A percentile compares a stretch with the other conserved stretches of the same genome.
phyloP scores from a whole-genome alignment of 345 rosid species.

The Arabidopsis suecica region DNA sequence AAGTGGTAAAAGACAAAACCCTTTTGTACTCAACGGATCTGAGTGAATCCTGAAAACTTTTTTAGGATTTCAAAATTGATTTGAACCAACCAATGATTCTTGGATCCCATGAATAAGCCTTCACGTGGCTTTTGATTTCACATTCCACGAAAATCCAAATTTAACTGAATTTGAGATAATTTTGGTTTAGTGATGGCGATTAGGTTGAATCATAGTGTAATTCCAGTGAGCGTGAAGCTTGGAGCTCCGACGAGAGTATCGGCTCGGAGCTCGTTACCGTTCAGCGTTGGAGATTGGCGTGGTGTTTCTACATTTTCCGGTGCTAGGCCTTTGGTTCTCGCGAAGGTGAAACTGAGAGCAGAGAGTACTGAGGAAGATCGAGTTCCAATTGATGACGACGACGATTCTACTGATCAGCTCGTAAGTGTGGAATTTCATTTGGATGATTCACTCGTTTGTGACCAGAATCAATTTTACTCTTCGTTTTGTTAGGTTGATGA shows the following conservation, averaged over 20 bases:
- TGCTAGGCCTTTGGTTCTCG: constrained; percentile 34
- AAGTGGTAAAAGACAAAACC: constrained; percentile 9
- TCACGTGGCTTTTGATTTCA: constrained; percentile 34
- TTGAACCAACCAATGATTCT: neutral
- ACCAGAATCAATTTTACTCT: neutral
- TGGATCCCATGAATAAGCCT: constrained; percentile 37
- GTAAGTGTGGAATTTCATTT: constrained; percentile 34
- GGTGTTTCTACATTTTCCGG: constrained; percentile 28
- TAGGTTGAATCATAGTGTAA: constrained; percentile 29
- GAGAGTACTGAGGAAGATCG: constrained; percentile 41
- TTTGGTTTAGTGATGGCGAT: constrained; percentile 39
- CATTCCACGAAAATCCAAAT: neutral
- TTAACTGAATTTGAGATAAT: neutral
- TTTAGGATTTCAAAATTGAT: neutral
- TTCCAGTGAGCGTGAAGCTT: constrained; percentile 34
- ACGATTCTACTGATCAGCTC: constrained; percentile 37
- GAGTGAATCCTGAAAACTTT: constrained; percentile 13
- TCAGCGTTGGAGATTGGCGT: constrained; percentile 36
- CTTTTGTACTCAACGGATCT: constrained; percentile 27
- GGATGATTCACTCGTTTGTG: too few relatives aligned
- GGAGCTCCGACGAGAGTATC: constrained; percentile 31
- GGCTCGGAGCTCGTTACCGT: constrained; percentile 30
- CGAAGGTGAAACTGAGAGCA: constrained; percentile 35
- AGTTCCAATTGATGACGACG: constrained; percentile 43
- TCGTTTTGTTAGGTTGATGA: constrained; percentile 41